Percentiles rank a stretch among this genome's conserved stretches.
phyloP scores from a whole-genome alignment of 139 green algal genomes.

The Desmodesmus armatus region DNA sequence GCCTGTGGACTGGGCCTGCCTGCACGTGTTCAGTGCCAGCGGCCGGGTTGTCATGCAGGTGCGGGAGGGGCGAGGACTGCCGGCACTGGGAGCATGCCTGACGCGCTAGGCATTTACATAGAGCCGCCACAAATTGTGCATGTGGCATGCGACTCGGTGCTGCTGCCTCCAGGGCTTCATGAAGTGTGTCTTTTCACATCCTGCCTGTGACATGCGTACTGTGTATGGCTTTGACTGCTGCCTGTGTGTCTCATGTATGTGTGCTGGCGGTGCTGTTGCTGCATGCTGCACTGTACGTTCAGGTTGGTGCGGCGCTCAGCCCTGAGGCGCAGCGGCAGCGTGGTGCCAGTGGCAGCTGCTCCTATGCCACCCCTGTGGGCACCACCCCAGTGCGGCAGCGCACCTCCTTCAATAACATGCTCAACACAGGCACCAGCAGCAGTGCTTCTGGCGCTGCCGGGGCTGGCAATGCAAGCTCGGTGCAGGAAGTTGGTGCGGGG shows the following conservation, averaged over 20 bases:
- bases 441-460: neutral
- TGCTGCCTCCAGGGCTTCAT: no score
- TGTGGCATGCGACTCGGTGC: neutral
- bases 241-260: neutral
- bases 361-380: constrained; percentile 6
- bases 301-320: constrained; percentile 24
- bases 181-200: no score
- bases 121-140: no score
- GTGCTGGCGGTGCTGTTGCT: neutral
- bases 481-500: constrained; percentile 11
- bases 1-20: constrained; percentile 51
- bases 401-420: no score
- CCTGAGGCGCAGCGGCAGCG: constrained; percentile 40
- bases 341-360: constrained; percentile 35
- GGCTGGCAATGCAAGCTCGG: neutral
- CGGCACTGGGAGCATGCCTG: neutral
- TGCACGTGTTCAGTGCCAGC: constrained; percentile 48
- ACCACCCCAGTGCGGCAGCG: neutral
- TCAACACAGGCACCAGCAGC: neutral
- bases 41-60: constrained; percentile 39
- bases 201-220: no score
- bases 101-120: no score
- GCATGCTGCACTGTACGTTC: neutral
- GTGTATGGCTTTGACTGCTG: neutral
- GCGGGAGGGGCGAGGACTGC: neutral